Evolutionary conservation across 2,329 filamentous ascomycete species (phyloP), one percentile per base, ranked within the genome.

Genomic region (Sclerotinia sclerotiorum): DNA sequence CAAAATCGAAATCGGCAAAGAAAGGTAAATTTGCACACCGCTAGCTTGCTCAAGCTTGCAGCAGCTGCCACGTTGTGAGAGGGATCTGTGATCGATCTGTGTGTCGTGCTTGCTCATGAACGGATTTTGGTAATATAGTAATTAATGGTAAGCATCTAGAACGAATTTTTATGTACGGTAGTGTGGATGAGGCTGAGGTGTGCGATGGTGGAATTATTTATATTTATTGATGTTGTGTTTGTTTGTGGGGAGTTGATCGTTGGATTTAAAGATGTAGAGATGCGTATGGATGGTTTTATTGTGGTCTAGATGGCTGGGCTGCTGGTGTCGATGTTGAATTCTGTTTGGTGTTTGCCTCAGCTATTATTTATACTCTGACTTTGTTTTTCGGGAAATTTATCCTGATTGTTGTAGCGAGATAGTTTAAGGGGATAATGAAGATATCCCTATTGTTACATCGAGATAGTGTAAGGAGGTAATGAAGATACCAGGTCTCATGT

Each of bases 261-360:
- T 21, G 10, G 5, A 35, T 35, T 8, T 35, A 10, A 8, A 10
- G 35, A 35, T 35, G n/a, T n/a, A n/a, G n/a, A n/a, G n/a, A n/a
- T n/a, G n/a, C n/a, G n/a, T n/a, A n/a, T n/a, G 35, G 21, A 10
- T 46, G 48, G 51, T 21, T 27, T 51, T 15, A 21, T 60, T 17
- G 54, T 17, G 24, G 54, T 32, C 64, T 67, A 51, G 27, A 19
- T 67, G 65, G 65, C 55, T 61, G n/a, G n/a, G n/a, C n/a, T n/a
- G n/a, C n/a, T n/a, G n/a, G n/a, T n/a, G n/a, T n/a, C n/a, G n/a
- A n/a, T n/a, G n/a, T n/a, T n/a, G n/a, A n/a, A n/a, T n/a, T n/a
- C n/a, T n/a, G n/a, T n/a, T n/a, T n/a, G n/a, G n/a, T n/a, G n/a
- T n/a, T n/a, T n/a, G n/a, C n/a, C 46, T 62, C 46, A 62, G 32